Evolutionary conservation across 169 alveolate species (phyloP).

Genomic region (Cytauxzoon felis): DNA sequence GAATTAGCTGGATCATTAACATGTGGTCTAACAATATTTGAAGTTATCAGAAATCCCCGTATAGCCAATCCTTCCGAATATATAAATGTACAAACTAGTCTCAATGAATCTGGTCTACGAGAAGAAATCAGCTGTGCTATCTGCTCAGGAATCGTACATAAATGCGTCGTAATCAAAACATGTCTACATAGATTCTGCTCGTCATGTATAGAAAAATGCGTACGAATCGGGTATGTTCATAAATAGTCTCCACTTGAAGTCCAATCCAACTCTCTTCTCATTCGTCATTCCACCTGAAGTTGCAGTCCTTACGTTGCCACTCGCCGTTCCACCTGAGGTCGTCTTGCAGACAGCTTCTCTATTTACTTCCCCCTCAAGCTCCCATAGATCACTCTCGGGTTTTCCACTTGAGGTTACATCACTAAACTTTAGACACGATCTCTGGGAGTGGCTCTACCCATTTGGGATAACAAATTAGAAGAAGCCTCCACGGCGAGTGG

Average conservation of each 20-base stretch:
- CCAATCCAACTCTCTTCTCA: no score
- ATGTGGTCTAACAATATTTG: conserved; percentile 8
- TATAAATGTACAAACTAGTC: neutral
- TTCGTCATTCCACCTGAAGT: no score
- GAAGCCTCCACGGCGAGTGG: no score
- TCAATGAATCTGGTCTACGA: conserved; percentile 21
- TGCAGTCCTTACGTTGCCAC: no score
- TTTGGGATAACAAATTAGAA: no score
- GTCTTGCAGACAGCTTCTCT: no score
- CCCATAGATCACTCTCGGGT: no score
- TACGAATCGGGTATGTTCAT: conserved; percentile 68
- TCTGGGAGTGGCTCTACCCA: no score
- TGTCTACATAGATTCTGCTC: conserved; percentile 80
- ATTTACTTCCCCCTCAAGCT: no score
- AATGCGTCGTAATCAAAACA: conserved; percentile 70
- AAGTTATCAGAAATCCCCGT: conserved; percentile 32
- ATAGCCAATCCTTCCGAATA: neutral
- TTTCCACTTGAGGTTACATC: no score
- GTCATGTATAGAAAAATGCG: conserved; percentile 77
- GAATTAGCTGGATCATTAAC: neutral
- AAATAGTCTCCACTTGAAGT: neutral
- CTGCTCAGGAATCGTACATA: conserved; percentile 48
- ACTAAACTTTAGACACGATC: no score
- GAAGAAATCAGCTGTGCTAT: conserved; percentile 38
- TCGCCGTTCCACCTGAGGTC: no score